Conservation (phyloP, 2,329 filamentous ascomycete genomes). For the Didymellaceae sp. region DNA sequence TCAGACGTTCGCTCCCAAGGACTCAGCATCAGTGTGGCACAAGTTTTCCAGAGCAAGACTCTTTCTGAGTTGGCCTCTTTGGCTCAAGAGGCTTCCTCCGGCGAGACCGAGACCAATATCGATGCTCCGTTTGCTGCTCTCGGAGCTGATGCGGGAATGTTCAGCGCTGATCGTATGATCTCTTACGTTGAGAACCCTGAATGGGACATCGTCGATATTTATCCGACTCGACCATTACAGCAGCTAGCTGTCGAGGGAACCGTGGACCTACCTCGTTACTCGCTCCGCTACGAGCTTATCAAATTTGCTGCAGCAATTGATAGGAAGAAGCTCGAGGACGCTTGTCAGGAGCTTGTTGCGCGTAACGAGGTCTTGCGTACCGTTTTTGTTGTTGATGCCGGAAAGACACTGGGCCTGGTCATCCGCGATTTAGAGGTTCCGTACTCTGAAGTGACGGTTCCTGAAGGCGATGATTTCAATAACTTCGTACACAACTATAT, state of each 20-base stretch:
- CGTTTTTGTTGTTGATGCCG: slow-evolving; percentile 62
- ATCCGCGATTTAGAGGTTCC: slow-evolving; percentile 61
- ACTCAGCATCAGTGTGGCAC: slow-evolving; percentile 50
- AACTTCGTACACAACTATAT: slow-evolving; percentile 62
- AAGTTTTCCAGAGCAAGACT: slow-evolving; percentile 54
- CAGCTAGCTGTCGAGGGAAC: slow-evolving; percentile 66
- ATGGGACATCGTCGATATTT: slow-evolving; percentile 62
- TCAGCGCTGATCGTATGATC: slow-evolving; percentile 58
- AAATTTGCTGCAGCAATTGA: slow-evolving; percentile 63
- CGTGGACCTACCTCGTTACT: slow-evolving; percentile 64
- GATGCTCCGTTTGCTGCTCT: slow-evolving; percentile 62
- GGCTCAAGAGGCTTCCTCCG: slow-evolving; percentile 39
- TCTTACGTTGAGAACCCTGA: slow-evolving; percentile 59
- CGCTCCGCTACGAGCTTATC: slow-evolving; percentile 69
- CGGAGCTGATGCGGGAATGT: slow-evolving; percentile 50
- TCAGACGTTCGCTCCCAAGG: slow-evolving; percentile 48
- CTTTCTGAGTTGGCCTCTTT: slow-evolving; percentile 43
- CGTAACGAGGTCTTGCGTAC: slow-evolving; percentile 71
- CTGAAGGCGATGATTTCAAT: slow-evolving; percentile 58
- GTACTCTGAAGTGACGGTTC: slow-evolving; percentile 49
- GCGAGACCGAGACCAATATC: slow-evolving; percentile 25
- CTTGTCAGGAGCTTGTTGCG: slow-evolving; percentile 63
- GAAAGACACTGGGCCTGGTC: slow-evolving; percentile 63
- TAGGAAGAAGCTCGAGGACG: slow-evolving; percentile 55
- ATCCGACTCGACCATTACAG: slow-evolving; percentile 66